Conservation (phyloP, 1,139 yeast species). For the Komagataea norvegica region DNA sequence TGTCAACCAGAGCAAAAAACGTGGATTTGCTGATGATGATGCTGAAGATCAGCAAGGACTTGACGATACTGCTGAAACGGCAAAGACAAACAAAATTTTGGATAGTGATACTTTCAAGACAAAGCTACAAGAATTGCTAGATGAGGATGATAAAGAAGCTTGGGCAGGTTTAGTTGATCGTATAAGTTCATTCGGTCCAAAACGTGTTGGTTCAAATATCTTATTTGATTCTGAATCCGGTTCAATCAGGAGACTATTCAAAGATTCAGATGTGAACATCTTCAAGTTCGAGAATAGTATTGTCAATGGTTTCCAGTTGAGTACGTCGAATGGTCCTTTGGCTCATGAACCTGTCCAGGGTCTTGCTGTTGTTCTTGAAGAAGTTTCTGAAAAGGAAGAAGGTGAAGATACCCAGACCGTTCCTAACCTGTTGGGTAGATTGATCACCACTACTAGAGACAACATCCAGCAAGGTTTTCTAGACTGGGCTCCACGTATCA, state of each 20-base stretch:
- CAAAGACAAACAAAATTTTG: constrained; percentile 22
- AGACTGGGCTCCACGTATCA: constrained; percentile 81
- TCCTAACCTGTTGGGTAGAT: constrained; percentile 55
- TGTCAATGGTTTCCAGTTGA: constrained; percentile 79
- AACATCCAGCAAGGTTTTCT: constrained; percentile 64
- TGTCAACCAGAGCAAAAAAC: constrained; percentile 18
- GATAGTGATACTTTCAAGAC: constrained; percentile 30
- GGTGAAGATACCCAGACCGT: constrained; percentile 15
- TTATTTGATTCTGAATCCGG: constrained; percentile 49
- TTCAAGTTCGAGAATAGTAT: constrained; percentile 63
- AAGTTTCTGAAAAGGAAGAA: constrained; percentile 34
- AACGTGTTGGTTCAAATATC: constrained; percentile 70
- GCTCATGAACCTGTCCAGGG: constrained; percentile 89
- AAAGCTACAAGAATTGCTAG: constrained; percentile 34
- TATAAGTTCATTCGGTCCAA: constrained; percentile 74
- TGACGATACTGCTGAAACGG: constrained; percentile 18
- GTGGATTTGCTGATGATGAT: constrained; percentile 23
- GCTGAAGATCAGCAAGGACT: constrained; percentile 20
- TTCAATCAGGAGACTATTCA: constrained; percentile 34
- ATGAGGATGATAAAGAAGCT: constrained; percentile 25
- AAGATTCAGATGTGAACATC: constrained; percentile 17
- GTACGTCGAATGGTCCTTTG: constrained; percentile 81
- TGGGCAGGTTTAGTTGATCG: constrained; percentile 34
- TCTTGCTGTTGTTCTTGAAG: constrained; percentile 49
- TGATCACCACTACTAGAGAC: constrained; percentile 71